phyloP scores from a whole-genome alignment of 441 rosid species.

The Arabidopsis hybrid region DNA sequence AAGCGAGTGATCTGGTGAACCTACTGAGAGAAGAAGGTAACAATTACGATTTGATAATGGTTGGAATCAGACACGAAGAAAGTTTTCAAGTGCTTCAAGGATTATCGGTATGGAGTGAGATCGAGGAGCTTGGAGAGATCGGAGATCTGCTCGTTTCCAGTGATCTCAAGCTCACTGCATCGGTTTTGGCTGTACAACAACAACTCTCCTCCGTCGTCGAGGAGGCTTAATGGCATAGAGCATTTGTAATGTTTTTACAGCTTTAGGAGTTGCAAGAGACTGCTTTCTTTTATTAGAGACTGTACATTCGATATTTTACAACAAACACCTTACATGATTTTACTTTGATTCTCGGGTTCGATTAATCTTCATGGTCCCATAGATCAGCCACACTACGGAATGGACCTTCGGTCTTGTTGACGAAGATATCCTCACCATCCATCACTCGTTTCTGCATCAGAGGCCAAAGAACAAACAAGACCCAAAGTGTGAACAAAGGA shows the following conservation, averaged over 20 bases:
- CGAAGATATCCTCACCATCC: constrained; percentile 58
- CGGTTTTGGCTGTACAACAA: constrained; percentile 44
- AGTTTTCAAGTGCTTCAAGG: constrained; percentile 37
- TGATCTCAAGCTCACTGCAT: constrained; percentile 37
- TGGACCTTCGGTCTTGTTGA: constrained; percentile 53
- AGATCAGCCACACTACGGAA: constrained; percentile 56
- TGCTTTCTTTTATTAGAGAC: neutral
- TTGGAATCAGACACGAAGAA: constrained; percentile 36
- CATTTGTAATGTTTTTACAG: neutral
- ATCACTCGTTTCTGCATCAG: constrained; percentile 54
- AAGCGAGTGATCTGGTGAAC: constrained; percentile 16
- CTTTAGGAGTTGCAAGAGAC: constrained; percentile 6
- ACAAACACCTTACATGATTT: neutral
- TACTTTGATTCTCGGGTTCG: neutral
- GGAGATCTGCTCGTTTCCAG: constrained; percentile 42
- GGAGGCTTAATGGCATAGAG: neutral
- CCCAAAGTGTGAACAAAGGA: constrained; percentile 14
- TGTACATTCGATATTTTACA: constrained; percentile 4
- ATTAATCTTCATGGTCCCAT: constrained; percentile 64
- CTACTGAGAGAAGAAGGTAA: constrained; percentile 26
- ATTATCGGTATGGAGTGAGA: constrained; percentile 40
- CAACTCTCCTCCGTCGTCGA: constrained; percentile 41
- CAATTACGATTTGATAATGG: constrained; percentile 33
- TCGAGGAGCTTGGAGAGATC: constrained; percentile 42
- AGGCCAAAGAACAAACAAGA: neutral